These are phyloP conservation scores for Luffa aegyptiaca DNA, from an alignment of 306 rosid genomes.

Conservation along the genomic window DNA sequence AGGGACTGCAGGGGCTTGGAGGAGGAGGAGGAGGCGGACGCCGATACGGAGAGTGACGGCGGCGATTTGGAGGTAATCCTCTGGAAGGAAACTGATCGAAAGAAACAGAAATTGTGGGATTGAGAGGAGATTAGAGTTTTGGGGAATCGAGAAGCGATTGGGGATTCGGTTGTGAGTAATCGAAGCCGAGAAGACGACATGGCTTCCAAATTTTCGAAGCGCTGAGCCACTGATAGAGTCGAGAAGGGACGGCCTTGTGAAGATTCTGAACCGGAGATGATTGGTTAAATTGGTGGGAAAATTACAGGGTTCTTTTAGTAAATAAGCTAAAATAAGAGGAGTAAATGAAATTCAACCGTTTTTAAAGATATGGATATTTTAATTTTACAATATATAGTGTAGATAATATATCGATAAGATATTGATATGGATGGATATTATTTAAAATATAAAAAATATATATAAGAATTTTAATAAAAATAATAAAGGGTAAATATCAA, in stretches of 20 bases:
- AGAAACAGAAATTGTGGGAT: slow-evolving; percentile 16
- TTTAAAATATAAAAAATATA: no score
- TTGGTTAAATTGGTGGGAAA: neutral
- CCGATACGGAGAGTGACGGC: slow-evolving; percentile 11
- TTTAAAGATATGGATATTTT: no score
- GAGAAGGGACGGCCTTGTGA: neutral
- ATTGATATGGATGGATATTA: no score
- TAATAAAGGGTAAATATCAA: no score
- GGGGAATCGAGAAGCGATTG: slow-evolving; percentile 1
- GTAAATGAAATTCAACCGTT: no score
- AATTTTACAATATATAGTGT: no score
- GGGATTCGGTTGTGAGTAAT: slow-evolving; percentile 36
- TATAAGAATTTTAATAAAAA: no score
- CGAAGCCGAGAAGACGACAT: slow-evolving; percentile 38
- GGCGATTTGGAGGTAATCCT: slow-evolving; percentile 26
- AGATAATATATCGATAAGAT: no score
- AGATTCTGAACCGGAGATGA: neutral
- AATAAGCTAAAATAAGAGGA: neutral
- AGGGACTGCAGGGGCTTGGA: slow-evolving; percentile 48
- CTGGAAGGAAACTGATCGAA: slow-evolving; percentile 53
- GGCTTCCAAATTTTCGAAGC: slow-evolving; percentile 17
- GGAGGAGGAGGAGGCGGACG: slow-evolving; percentile 17
- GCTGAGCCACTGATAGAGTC: neutral
- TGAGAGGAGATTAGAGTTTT: slow-evolving; percentile 6
- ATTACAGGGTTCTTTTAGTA: neutral